Percentiles rank a stretch among this genome's conserved stretches.
Conservation (phyloP, 306 rosid genomes). For the Echinosophora koreensis region DNA sequence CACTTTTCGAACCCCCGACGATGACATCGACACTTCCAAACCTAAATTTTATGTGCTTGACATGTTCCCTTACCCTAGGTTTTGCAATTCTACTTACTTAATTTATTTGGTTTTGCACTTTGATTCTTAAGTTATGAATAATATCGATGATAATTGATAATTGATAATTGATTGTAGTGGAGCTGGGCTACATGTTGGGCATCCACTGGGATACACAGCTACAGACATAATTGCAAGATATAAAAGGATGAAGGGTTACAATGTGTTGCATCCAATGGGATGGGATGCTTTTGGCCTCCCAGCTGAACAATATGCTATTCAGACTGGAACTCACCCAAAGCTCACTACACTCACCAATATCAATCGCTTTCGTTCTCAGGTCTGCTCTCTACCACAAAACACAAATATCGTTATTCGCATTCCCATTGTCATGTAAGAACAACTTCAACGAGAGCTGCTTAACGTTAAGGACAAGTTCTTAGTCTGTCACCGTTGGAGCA, state of each 20-base stretch:
- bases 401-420: too few relatives aligned
- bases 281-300: conserved; percentile 99
- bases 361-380: conserved; percentile 93
- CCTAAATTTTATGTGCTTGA: conserved; percentile 96
- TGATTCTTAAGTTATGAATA: too few relatives aligned
- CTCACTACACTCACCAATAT: conserved; percentile 83
- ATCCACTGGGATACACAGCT: conserved; percentile 95
- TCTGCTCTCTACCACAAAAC: conserved; percentile 27
- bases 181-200: conserved; percentile 96
- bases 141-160: too few relatives aligned
- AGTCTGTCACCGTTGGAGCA: too few relatives aligned
- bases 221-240: conserved; percentile 92
- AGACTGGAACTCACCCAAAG: conserved; percentile 98
- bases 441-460: too few relatives aligned
- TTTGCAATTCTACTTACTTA: not conserved
- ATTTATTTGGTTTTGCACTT: too few relatives aligned
- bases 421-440: too few relatives aligned
- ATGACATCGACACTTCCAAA: conserved; percentile 79
- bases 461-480: too few relatives aligned
- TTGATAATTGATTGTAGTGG: conserved; percentile 45
- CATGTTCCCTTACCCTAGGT: conserved; percentile 99
- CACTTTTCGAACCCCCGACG: conserved; percentile 87
- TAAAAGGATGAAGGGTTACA: conserved; percentile 90
- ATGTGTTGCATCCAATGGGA: conserved; percentile 98
- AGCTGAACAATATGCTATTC: conserved; percentile 98